These are phyloP conservation scores for Coniochaeta sp. DNA, from an alignment of 2,329 filamentous ascomycete species.

Conservation along the genomic window DNA sequence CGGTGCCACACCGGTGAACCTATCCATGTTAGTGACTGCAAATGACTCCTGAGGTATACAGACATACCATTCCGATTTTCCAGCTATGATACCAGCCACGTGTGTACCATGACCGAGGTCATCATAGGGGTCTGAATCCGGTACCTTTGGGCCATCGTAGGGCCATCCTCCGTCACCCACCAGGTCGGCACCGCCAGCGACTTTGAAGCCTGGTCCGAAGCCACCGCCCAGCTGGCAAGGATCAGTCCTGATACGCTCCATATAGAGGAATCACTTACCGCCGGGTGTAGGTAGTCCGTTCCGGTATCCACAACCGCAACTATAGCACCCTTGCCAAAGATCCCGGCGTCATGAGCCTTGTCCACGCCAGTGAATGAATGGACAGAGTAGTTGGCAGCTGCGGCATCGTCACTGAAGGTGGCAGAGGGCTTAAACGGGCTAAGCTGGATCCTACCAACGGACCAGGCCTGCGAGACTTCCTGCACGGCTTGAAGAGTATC, in stretches of 20 bases:
- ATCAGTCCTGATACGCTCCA: slow-evolving; percentile 1
- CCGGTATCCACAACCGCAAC: slow-evolving; percentile 26
- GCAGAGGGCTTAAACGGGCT: slow-evolving; percentile 5
- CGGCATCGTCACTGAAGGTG: slow-evolving; percentile 11
- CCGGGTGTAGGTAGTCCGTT: slow-evolving; percentile 28
- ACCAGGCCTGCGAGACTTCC: slow-evolving; percentile 14
- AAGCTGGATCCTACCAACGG: slow-evolving; percentile 12
- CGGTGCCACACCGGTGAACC: slow-evolving; percentile 16
- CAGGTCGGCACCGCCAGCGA: slow-evolving; percentile 4
- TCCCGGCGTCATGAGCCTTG: slow-evolving; percentile 18
- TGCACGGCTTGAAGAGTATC: slow-evolving; percentile 10
- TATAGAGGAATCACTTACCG: slow-evolving; percentile 2
- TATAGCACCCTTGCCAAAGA: slow-evolving; percentile 20
- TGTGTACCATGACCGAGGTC: slow-evolving; percentile 5
- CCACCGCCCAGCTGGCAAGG: slow-evolving; percentile 4
- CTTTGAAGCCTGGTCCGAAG: slow-evolving; percentile 4
- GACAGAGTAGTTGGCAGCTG: neutral
- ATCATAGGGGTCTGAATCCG: neutral
- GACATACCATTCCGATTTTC: slow-evolving; percentile 2
- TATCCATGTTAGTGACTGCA: neutral
- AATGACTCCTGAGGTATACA: neutral
- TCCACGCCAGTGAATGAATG: slow-evolving; percentile 5
- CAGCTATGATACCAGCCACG: slow-evolving; percentile 5
- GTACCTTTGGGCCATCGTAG: neutral
- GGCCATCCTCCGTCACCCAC: slow-evolving; percentile 4